Evolutionary conservation across 306 rosid species (phyloP), one percentile per base, ranked within the genome.

Genomic region (Fragaria ananassa): DNA sequence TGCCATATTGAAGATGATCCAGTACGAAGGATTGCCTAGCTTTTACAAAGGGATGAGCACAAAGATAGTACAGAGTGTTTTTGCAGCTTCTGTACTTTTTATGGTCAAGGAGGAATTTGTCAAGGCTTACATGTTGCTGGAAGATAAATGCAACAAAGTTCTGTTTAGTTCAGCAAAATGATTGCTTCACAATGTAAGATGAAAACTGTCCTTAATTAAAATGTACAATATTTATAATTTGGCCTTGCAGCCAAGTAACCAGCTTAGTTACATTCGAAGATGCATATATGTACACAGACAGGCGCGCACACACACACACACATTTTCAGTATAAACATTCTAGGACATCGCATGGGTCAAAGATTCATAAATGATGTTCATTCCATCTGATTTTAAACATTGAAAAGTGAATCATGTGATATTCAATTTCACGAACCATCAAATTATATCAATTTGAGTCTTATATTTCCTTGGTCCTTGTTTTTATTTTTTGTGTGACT

Each of bases 11-110:
- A 92, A 92, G 87, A 90, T 92, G 90, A 88, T 90, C 78, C 85
- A 82, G 39, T 83, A 88, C n/a, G 97, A 92, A 84, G 97, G 97
- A 29, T 72, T 92, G 44, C 81, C 82, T 13, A 87, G 90, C 39
- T 90, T 92, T 84, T 92, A 90, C 77, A 87, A 87, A 82, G 97
- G 97, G 46, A 92, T 92, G 97, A 88, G 96, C 81, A 92, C 93
- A 60, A 92, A 92, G 85, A 92, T 90, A 51, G 93, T 87, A 12
- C 97, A 92, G 70, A 90, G 97, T 80, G 97, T 90, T 78, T 92
- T 92, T 84, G 97, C 93, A 8, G 95, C 97, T 70, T 91, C 95
- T 73, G 88, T 91, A 75, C 85, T 91, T 37, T 91, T 91, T 83
- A 89, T 92, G 96, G 64, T 90, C 49, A 90, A 92, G 84, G 97